Evolutionary conservation across 768 basidiomycete species (phyloP).

Genomic region (Boletus sp.): DNA sequence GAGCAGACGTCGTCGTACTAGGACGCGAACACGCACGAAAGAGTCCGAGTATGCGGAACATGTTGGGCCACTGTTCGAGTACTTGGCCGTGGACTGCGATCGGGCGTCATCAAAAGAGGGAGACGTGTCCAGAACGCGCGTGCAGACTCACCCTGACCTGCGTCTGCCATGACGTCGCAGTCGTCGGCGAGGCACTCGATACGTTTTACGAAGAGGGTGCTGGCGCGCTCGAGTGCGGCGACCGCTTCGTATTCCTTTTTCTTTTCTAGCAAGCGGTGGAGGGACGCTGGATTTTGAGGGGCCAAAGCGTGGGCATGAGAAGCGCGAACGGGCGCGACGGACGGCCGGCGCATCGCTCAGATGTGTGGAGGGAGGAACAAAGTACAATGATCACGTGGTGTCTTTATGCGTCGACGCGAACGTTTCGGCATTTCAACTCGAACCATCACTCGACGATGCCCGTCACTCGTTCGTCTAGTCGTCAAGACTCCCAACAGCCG

Average conservation of each 20-base stretch:
- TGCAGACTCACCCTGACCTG: conserved; percentile 55
- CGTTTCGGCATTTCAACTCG: not conserved
- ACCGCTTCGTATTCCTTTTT: conserved; percentile 82
- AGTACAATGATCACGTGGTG: conserved; percentile 14
- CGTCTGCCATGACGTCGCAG: conserved; percentile 75
- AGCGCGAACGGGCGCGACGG: conserved; percentile 48
- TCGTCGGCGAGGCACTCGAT: conserved; percentile 70
- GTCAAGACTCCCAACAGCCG: conserved; percentile 6
- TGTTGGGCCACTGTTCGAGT: conserved; percentile 76
- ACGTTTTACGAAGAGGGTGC: conserved; percentile 60
- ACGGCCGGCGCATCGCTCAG: conserved; percentile 48
- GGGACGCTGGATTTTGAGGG: conserved; percentile 48
- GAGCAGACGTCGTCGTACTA: not conserved
- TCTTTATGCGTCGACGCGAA: conserved; percentile 10
- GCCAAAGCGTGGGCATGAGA: conserved; percentile 43
- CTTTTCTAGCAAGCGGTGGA: conserved; percentile 65
- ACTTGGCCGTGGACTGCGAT: conserved; percentile 70
- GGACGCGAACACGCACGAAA: conserved; percentile 50
- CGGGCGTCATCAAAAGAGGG: not conserved
- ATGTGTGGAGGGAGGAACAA: not conserved
- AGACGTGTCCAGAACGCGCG: not conserved
- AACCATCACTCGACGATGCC: conserved; percentile 21
- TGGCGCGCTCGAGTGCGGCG: conserved; percentile 65
- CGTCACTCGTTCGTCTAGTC: conserved; percentile 30
- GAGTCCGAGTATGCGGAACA: conserved; percentile 72